Evolutionary conservation across 2,329 filamentous ascomycete species (phyloP).

Genomic region (Aspergillus transmontanensis): DNA sequence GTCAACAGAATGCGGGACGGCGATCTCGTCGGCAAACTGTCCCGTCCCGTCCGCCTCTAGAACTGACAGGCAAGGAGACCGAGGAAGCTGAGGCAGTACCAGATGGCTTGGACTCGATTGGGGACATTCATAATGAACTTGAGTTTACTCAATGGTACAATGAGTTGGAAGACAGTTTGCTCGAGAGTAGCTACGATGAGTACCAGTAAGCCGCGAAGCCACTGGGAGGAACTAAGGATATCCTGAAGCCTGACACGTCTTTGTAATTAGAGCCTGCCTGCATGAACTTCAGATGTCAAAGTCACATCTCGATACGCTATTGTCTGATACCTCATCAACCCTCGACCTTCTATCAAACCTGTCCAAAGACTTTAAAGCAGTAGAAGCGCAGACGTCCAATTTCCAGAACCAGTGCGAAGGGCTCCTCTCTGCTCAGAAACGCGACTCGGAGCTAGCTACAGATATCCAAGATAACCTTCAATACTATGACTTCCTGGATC

Average conservation of each 20-base stretch:
- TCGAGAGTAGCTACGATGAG: conserved; percentile 81
- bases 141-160: conserved; percentile 63
- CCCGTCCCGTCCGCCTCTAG: conserved; percentile 36
- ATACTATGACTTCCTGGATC: conserved; percentile 93
- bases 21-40: conserved; percentile 42
- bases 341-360: conserved; percentile 76
- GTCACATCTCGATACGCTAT: conserved; percentile 76
- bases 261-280: conserved; percentile 64
- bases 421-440: conserved; percentile 77
- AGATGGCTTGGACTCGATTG: conserved; percentile 25
- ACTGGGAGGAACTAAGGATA: background rate
- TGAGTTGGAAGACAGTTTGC: conserved; percentile 65
- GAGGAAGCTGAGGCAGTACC: conserved; percentile 16
- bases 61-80: conserved; percentile 28
- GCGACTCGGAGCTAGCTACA: conserved; percentile 76
- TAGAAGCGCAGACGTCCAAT: conserved; percentile 87
- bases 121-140: conserved; percentile 58
- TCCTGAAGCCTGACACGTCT: conserved; percentile 10
- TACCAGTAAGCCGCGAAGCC: conserved; percentile 65
- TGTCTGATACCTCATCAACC: conserved; percentile 75
- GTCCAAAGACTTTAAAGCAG: conserved; percentile 81
- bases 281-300: conserved; percentile 81
- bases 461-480: conserved; percentile 87
- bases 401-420: conserved; percentile 93
- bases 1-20: conserved; percentile 32